Conservation (phyloP, 768 basidiomycete genomes). For the Phylloporus rhodoxanthus region DNA sequence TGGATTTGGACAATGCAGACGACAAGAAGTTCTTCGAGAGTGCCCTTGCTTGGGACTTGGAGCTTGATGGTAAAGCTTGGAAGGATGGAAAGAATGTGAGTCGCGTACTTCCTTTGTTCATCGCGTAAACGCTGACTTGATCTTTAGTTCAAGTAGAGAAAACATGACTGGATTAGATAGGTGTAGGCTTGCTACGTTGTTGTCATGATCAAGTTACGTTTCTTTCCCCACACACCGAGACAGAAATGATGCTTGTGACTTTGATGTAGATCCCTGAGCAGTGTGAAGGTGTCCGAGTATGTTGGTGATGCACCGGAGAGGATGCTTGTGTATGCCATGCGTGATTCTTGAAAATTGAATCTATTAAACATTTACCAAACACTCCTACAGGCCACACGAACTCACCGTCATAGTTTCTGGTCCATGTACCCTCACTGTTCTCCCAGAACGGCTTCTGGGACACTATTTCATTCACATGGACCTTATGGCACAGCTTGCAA, state of each 20-base stretch:
- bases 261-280: neutral
- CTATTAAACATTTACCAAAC: too few species aligned
- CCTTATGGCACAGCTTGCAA: neutral
- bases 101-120: slow-evolving; percentile 14
- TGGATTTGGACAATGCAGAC: slow-evolving; percentile 65
- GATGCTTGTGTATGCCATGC: too few species aligned
- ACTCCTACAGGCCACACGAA: too few species aligned
- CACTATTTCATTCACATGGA: neutral
- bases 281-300: too few species aligned
- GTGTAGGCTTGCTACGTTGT: slow-evolving; percentile 20
- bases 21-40: slow-evolving; percentile 91
- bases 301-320: neutral
- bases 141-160: slow-evolving; percentile 21
- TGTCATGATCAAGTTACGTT: slow-evolving; percentile 2
- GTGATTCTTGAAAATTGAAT: neutral
- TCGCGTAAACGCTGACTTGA: neutral
- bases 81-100: slow-evolving; percentile 85
- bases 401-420: too few species aligned
- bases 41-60: slow-evolving; percentile 90
- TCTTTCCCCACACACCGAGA: neutral
- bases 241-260: neutral
- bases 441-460: too few species aligned
- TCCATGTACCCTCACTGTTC: too few species aligned
- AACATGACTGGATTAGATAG: slow-evolving; percentile 14
- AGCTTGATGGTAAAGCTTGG: slow-evolving; percentile 86